Percentiles rank a stretch among this genome's conserved stretches.
Conservation (phyloP, 169 alveolate genomes). For the Cardiosporidium cionae region DNA sequence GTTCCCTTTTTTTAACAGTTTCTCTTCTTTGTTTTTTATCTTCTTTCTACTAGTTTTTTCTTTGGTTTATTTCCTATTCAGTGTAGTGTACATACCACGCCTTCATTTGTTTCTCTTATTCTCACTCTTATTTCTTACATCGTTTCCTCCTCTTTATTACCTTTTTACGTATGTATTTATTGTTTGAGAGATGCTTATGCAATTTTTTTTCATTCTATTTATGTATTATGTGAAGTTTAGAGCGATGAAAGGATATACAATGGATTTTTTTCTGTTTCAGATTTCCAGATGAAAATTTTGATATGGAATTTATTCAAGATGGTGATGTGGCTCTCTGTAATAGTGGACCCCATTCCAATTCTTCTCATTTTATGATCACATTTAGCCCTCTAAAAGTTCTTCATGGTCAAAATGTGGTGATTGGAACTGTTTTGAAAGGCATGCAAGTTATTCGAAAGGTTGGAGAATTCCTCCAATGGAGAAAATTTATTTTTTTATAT, state of each 20-base stretch:
- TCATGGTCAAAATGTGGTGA: slow-evolving; percentile 16
- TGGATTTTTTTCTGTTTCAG: too few relatives aligned
- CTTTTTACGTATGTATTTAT: background rate
- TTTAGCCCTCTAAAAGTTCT: slow-evolving; percentile 5
- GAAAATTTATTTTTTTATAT: background rate
- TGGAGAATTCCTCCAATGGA: background rate
- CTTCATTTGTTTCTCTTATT: background rate
- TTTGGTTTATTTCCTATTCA: too few relatives aligned
- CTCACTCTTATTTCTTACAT: background rate
- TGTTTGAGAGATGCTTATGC: too few relatives aligned
- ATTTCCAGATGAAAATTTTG: slow-evolving; percentile 34
- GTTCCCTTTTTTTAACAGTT: background rate
- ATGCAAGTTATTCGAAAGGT: slow-evolving; percentile 25
- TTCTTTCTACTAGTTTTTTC: background rate
- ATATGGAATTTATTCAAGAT: slow-evolving; percentile 30
- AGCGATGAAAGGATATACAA: too few relatives aligned
- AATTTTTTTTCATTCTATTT: too few relatives aligned
- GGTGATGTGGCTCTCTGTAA: slow-evolving; percentile 24
- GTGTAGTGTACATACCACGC: too few relatives aligned
- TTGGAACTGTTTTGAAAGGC: slow-evolving; percentile 36
- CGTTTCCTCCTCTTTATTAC: background rate
- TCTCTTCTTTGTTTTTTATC: background rate
- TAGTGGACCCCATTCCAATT: slow-evolving; percentile 20
- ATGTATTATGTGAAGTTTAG: too few relatives aligned
- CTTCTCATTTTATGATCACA: slow-evolving; percentile 23